Base-by-base conservation (phyloP, 2,329 filamentous ascomycete species). In the Diaporthe citriasiana region DNA sequence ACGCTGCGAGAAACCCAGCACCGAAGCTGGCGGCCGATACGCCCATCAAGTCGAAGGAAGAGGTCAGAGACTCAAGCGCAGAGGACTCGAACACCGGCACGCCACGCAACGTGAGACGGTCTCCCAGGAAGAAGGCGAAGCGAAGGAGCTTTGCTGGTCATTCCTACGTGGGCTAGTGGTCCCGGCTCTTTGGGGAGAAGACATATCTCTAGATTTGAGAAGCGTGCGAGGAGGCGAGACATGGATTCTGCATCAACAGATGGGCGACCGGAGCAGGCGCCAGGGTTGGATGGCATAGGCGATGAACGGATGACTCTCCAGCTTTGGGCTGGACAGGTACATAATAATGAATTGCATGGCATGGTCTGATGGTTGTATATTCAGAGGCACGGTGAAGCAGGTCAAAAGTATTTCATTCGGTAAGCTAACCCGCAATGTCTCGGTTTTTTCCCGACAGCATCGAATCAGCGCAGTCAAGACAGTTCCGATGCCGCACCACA, bases 91-190 rank as follows among this genome's bases (percentile, higher is more conserved):
- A 75, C 25, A 72, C 74, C 40, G 69, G 25, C 45, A 75, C 74
- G 45, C 72, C 74, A 27, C 72, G 74, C 19, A 75, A 60, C 60
- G 38, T 75, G 45, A 74, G 74, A 40, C 74, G 74, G 35, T 75
- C 72, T 22, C 74, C 74, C n/a, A 53, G 72, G 55, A 75, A 75
- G 45, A 74, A 60, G 60, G 55, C 69, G 27, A 71, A 69, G 42
- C 25, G 42, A 47, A 70, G 51, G 50, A 72, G 70, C 51, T 45
- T 69, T 51, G 53, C 35, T n/a, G 71, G 63, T 8, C 47, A 47
- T 7, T 73, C 50, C 1, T 57, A 57, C 51, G 45, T n/a, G 51
- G 35, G 50, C 50, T 56, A 57, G 38, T 56, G 40, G 70, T 17
- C 30, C 53, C 9, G 53, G 53, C 4, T 50, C 35, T 59, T 53